phyloP scores from a whole-genome alignment of 768 basidiomycete species.

The Lactarius hengduanensis region DNA sequence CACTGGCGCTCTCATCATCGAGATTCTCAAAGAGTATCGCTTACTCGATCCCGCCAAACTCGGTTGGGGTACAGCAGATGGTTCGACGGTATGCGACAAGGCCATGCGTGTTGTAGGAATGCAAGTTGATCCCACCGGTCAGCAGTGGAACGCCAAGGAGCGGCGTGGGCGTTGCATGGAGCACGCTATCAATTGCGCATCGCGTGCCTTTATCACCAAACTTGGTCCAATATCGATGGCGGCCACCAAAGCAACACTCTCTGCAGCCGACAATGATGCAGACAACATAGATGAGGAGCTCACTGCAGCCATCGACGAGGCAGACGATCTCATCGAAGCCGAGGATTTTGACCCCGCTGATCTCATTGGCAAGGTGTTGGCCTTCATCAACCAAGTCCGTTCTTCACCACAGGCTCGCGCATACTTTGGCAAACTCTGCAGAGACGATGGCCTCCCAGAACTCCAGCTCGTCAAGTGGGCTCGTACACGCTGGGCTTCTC shows the following conservation, averaged over 20 bases:
- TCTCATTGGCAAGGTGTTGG: background rate
- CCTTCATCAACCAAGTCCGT: background rate
- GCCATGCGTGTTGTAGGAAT: too few species aligned
- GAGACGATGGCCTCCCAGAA: background rate
- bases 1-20: background rate
- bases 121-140: too few species aligned
- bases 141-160: background rate
- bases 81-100: background rate
- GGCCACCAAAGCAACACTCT: too few species aligned
- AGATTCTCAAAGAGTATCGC: background rate
- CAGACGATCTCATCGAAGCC: too few species aligned
- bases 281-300: too few species aligned
- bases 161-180: background rate
- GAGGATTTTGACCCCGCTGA: background rate
- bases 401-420: background rate
- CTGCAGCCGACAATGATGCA: too few species aligned
- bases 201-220: too few species aligned
- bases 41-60: background rate
- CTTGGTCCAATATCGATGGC: too few species aligned
- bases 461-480: slow-evolving; percentile 3
- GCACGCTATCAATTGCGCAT: background rate
- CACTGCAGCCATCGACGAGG: too few species aligned
- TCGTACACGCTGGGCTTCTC: background rate
- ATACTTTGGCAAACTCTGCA: background rate
- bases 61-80: slow-evolving; percentile 1